Conservation (phyloP, 2,329 filamentous ascomycete species). For the Aspergillus glaucus region DNA sequence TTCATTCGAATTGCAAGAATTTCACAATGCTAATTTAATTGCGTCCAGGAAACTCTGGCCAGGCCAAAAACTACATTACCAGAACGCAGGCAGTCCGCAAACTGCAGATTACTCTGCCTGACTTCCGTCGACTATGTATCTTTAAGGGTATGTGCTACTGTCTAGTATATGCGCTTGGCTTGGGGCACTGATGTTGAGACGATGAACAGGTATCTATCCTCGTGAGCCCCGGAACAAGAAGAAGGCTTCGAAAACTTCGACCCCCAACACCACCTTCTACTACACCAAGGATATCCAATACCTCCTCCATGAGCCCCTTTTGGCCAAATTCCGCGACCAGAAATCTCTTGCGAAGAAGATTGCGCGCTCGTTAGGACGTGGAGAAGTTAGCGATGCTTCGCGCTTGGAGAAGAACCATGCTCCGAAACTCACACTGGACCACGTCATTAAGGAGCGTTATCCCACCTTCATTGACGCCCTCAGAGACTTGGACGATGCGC, state of each 20-base stretch:
- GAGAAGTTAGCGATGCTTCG: constrained; percentile 82
- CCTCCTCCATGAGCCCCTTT: constrained; percentile 88
- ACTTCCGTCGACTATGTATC: constrained; percentile 97
- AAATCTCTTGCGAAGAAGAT: constrained; percentile 98
- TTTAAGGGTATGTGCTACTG: constrained; percentile 65
- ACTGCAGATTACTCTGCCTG: constrained; percentile 91
- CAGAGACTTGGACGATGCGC: constrained; percentile 88
- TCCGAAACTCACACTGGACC: constrained; percentile 84
- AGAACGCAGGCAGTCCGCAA: constrained; percentile 95
- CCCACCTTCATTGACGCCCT: constrained; percentile 93
- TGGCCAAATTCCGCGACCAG: constrained; percentile 93
- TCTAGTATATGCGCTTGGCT: background rate
- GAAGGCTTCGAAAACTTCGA: constrained; percentile 88
- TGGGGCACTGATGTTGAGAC: background rate
- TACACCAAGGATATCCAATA: constrained; percentile 97
- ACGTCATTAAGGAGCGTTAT: constrained; percentile 96
- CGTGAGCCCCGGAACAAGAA: constrained; percentile 95
- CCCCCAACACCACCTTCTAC: constrained; percentile 85
- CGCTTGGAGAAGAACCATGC: constrained; percentile 87
- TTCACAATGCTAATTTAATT: background rate
- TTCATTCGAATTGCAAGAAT: background rate
- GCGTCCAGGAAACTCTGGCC: constrained; percentile 65
- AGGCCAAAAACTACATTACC: constrained; percentile 97
- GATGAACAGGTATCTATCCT: constrained; percentile 70
- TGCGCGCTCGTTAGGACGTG: constrained; percentile 79